Evolutionary conservation across 2,329 filamentous ascomycete genomes (phyloP).

Genomic region (Botryosphaeria dothidea): DNA sequence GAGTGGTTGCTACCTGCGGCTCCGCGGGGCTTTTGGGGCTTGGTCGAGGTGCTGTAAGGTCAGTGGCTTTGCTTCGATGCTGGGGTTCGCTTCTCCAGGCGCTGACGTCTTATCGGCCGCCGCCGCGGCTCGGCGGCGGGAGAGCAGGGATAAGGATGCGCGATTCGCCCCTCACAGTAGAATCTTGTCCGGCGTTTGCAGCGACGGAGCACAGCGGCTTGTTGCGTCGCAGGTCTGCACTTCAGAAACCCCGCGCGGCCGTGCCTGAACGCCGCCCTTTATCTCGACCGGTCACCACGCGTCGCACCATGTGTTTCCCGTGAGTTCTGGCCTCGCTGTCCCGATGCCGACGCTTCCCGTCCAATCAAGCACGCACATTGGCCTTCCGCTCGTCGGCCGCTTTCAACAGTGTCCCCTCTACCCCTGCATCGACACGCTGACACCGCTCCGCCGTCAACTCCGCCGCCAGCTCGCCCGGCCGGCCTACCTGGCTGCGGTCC

Average conservation of each 20-base stretch:
- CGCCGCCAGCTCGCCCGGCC: neutral
- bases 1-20: neutral
- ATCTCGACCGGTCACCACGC: neutral
- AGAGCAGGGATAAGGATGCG: conserved; percentile 16
- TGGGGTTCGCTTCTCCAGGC: neutral
- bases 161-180: neutral
- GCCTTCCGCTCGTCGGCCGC: neutral
- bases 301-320: conserved; percentile 5
- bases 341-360: neutral
- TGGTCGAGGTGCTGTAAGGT: neutral
- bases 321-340: neutral
- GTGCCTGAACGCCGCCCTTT: neutral
- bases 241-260: neutral
- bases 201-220: neutral
- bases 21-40: conserved; percentile 5
- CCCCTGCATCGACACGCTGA: neutral
- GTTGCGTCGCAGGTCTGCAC: neutral
- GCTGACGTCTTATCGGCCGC: conserved; percentile 1
- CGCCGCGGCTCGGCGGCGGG: conserved; percentile 10
- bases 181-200: neutral
- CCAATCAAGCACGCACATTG: conserved; percentile 16
- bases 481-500: neutral
- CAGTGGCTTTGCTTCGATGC: neutral
- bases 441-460: neutral
- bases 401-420: neutral